Evolutionary conservation across 2,329 filamentous ascomycete genomes (phyloP).

Genomic region (Curvularia verruculosa): DNA sequence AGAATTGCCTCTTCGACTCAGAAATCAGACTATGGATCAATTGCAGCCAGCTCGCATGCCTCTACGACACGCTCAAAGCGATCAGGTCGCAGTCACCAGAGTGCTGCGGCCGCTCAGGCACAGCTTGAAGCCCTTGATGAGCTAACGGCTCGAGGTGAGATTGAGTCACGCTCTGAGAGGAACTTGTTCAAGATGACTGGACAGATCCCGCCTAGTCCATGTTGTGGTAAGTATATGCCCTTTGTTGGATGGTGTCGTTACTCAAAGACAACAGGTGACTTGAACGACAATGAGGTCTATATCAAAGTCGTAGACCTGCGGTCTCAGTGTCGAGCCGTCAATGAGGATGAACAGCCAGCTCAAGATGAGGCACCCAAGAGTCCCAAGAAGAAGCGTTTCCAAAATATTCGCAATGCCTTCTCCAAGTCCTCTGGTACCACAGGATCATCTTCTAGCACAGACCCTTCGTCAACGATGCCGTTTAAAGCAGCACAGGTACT

Average conservation of each 20-base stretch:
- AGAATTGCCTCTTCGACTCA: constrained; percentile 27
- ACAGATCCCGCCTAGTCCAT: constrained; percentile 34
- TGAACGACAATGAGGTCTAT: constrained; percentile 19
- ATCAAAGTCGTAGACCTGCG: constrained; percentile 32
- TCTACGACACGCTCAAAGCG: constrained; percentile 34
- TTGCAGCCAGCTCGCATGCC: constrained; percentile 20
- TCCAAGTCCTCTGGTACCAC: constrained; percentile 18
- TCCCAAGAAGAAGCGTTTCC: constrained; percentile 51
- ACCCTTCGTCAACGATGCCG: constrained; percentile 24
- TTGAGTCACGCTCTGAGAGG: constrained; percentile 50
- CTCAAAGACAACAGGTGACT: constrained; percentile 3
- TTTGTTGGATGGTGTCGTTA: background rate
- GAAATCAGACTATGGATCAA: constrained; percentile 27
- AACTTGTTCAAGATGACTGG: constrained; percentile 44
- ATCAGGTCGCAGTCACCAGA: constrained; percentile 28
- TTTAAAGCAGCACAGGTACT: constrained; percentile 44
- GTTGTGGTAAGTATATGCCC: constrained; percentile 18
- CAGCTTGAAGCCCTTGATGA: constrained; percentile 31
- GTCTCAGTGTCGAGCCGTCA: constrained; percentile 24
- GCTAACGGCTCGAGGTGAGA: constrained; percentile 47
- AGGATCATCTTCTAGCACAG: constrained; percentile 1
- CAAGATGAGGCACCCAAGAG: constrained; percentile 38
- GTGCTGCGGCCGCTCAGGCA: constrained; percentile 18
- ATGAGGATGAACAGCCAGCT: constrained; percentile 17
- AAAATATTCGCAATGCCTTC: constrained; percentile 39